A percentile compares a stretch with the other conserved stretches of the same genome.
Evolutionary conservation across 2,329 filamentous ascomycete species (phyloP).

Genomic region (Massarina eburnea): DNA sequence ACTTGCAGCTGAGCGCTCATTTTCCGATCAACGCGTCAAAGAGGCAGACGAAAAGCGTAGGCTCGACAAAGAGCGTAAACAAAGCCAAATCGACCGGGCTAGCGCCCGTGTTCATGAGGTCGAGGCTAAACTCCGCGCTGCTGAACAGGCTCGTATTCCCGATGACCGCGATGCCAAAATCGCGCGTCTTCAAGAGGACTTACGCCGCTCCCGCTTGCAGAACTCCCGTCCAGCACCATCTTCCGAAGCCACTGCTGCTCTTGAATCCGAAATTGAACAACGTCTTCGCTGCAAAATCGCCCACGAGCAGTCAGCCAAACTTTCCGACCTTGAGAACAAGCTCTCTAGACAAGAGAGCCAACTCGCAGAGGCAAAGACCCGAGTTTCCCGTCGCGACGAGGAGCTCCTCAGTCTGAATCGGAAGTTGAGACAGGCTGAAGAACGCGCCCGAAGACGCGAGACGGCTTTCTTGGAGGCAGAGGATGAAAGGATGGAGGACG

Average conservation of each 20-base stretch:
- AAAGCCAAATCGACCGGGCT: not conserved
- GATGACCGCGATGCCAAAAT: not conserved
- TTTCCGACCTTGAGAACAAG: not conserved
- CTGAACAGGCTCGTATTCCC: not conserved
- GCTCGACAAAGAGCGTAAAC: not conserved
- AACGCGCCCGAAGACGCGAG: too few relatives aligned
- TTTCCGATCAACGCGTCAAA: not conserved
- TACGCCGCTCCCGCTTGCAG: not conserved
- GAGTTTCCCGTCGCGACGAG: not conserved
- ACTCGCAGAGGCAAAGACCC: slow-evolving; percentile 42
- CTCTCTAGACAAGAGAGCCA: not conserved
- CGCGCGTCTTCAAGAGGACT: not conserved
- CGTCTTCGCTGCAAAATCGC: not conserved
- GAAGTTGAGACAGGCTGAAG: not conserved
- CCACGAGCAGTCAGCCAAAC: not conserved
- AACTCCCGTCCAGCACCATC: not conserved
- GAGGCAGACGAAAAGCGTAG: not conserved
- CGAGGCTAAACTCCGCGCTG: not conserved
- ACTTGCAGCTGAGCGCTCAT: not conserved
- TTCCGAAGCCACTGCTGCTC: not conserved
- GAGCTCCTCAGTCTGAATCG: not conserved
- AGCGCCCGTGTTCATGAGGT: not conserved
- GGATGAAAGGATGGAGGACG: not conserved
- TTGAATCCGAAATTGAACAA: not conserved
- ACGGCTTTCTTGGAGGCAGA: not conserved